phyloP scores from a whole-genome alignment of 1,284 basidiomycete genomes.

The Puccinia horiana region DNA sequence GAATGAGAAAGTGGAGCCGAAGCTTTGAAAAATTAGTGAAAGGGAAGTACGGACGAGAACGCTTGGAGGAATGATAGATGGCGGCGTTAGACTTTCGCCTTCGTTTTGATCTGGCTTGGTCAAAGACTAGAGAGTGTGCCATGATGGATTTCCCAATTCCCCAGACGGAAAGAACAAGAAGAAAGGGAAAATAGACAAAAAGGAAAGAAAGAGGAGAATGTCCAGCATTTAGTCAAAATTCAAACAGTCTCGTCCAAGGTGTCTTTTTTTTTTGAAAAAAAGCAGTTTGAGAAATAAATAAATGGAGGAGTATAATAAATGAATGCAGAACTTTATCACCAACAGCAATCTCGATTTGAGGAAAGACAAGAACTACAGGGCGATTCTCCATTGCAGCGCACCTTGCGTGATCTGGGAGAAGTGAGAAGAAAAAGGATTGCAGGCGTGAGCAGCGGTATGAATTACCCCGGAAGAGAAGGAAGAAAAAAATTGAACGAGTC shows the following conservation, averaged over 20 bases:
- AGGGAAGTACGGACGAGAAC: neutral
- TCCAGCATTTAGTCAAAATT: neutral
- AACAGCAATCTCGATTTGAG: slow-evolving; percentile 34
- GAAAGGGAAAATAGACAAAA: neutral
- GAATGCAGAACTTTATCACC: neutral
- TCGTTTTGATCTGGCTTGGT: slow-evolving; percentile 34
- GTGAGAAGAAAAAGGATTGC: neutral
- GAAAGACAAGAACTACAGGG: slow-evolving; percentile 30
- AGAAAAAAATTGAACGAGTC: neutral
- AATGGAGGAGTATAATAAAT: neutral
- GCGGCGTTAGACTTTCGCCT: slow-evolving; percentile 11
- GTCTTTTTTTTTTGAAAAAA: neutral
- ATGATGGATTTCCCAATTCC: neutral
- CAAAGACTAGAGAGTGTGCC: slow-evolving; percentile 7
- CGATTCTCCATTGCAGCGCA: slow-evolving; percentile 35
- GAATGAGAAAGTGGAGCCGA: neutral
- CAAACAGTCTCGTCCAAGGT: neutral
- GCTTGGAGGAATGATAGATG: slow-evolving; percentile 16
- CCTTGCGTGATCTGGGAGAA: slow-evolving; percentile 29
- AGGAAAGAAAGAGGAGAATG: neutral
- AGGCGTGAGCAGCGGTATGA: neutral
- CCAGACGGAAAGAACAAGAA: neutral
- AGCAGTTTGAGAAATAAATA: too few relatives aligned
- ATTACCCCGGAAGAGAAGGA: neutral
- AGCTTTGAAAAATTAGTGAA: neutral